phyloP scores from a whole-genome alignment of 352 stramenopile genomes.

The Blastocystis sp. region DNA sequence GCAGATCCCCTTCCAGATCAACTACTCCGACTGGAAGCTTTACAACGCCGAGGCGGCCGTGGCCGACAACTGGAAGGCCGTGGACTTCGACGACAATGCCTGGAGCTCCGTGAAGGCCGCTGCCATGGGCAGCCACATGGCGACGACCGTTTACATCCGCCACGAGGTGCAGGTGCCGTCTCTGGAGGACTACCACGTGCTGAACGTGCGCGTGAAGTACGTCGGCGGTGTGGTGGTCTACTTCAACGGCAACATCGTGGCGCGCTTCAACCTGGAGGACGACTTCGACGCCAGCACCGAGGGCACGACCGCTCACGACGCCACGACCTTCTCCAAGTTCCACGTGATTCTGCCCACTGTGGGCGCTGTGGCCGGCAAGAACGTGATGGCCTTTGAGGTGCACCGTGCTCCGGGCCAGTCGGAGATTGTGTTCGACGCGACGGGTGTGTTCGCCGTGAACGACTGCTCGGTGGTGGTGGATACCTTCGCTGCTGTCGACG shows the following conservation, averaged over 20 bases:
- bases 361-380: background rate
- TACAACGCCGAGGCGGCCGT: background rate
- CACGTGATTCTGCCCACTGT: constrained; percentile 11
- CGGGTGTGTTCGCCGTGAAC: constrained; percentile 45
- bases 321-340: constrained; percentile 38
- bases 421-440: constrained; percentile 4
- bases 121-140: background rate
- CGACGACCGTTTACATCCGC: constrained; percentile 23
- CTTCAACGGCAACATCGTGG: constrained; percentile 37
- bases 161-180: background rate
- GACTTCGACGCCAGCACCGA: constrained; percentile 21
- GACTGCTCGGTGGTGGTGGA: constrained; percentile 35
- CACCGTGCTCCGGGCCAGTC: background rate
- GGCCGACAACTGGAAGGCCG: background rate
- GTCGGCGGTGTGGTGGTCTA: constrained; percentile 25
- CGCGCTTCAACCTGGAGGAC: constrained; percentile 43
- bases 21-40: constrained; percentile 8
- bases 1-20: constrained; percentile 43
- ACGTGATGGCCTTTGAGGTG: constrained; percentile 65
- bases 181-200: constrained; percentile 34
- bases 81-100: constrained; percentile 5
- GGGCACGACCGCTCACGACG: background rate
- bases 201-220: constrained; percentile 52
- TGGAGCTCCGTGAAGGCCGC: constrained; percentile 2
- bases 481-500: background rate